Percentiles rank a stretch among this genome's conserved stretches.
phyloP scores from a whole-genome alignment of 164 flowering plant genomes.

The Vitis riparia region DNA sequence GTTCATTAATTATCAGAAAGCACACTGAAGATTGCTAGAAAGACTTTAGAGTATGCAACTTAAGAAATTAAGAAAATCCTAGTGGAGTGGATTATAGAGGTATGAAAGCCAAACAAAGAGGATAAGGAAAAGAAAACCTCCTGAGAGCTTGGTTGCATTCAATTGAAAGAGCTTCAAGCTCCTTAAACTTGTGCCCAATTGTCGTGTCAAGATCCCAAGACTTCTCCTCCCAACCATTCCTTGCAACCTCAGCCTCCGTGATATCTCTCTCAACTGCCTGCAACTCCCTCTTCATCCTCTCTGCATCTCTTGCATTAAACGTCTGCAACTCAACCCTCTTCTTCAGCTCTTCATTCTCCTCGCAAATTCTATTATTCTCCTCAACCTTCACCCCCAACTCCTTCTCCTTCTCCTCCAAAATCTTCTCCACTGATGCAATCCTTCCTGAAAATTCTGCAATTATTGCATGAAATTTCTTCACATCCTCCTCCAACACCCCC shows the following conservation, averaged over 20 bases:
- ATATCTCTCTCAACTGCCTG: constrained; percentile 84
- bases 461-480: constrained; percentile 56
- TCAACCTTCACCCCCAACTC: constrained; percentile 51
- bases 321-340: constrained; percentile 65
- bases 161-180: constrained; percentile 60
- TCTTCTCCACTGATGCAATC: constrained; percentile 40
- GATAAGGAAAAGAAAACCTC: constrained; percentile 17
- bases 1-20: no score
- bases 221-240: constrained; percentile 86
- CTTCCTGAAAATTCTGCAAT: constrained; percentile 35
- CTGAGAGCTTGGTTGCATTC: constrained; percentile 81
- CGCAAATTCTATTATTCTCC: constrained; percentile 46
- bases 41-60: no score
- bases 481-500: constrained; percentile 56
- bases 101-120: not conserved
- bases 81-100: no score
- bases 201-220: constrained; percentile 65
- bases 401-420: constrained; percentile 61
- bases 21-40: no score
- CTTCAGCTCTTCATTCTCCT: constrained; percentile 85
- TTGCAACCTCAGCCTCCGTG: constrained; percentile 63
- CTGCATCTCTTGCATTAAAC: constrained; percentile 73
- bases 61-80: no score
- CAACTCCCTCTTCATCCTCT: constrained; percentile 93
- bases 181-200: constrained; percentile 57